Percentiles rank a stretch among this genome's conserved stretches.
Conservation (phyloP, 176 grass and related monocot genomes). For the Rhynchospora breviuscula region DNA sequence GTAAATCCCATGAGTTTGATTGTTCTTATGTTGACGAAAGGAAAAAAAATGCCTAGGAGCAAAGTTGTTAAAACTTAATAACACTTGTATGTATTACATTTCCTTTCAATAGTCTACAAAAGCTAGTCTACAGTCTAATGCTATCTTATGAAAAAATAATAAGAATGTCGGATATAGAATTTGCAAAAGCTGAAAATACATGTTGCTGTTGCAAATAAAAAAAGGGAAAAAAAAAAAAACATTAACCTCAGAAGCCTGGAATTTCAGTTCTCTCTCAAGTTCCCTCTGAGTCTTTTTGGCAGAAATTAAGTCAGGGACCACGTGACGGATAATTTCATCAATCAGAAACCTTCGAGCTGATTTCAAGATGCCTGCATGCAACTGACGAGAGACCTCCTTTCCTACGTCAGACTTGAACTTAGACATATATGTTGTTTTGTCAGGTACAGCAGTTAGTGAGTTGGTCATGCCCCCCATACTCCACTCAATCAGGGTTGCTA, state of each 20-base stretch:
- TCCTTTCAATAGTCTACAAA: not conserved
- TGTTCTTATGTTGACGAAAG: not conserved
- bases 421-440: constrained; percentile 34
- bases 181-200: not conserved
- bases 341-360: constrained; percentile 63
- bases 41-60: not conserved
- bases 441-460: constrained; percentile 27
- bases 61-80: not conserved
- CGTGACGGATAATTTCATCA: constrained; percentile 77
- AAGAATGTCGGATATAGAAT: not conserved
- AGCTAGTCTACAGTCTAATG: not conserved
- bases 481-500: constrained; percentile 76
- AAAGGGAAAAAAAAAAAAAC: not conserved
- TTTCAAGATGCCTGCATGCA: constrained; percentile 90
- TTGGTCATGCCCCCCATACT: constrained; percentile 37
- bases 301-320: constrained; percentile 74
- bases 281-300: constrained; percentile 45
- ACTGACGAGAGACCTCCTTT: constrained; percentile 55
- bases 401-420: constrained; percentile 46
- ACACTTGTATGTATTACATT: not conserved
- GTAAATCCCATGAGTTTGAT: not conserved
- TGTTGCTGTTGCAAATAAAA: not conserved
- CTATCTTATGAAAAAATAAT: not conserved
- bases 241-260: constrained; percentile 43
- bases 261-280: constrained; percentile 38